Conservation (phyloP, 1,284 basidiomycete species). For the Entoloma clypeatum region DNA sequence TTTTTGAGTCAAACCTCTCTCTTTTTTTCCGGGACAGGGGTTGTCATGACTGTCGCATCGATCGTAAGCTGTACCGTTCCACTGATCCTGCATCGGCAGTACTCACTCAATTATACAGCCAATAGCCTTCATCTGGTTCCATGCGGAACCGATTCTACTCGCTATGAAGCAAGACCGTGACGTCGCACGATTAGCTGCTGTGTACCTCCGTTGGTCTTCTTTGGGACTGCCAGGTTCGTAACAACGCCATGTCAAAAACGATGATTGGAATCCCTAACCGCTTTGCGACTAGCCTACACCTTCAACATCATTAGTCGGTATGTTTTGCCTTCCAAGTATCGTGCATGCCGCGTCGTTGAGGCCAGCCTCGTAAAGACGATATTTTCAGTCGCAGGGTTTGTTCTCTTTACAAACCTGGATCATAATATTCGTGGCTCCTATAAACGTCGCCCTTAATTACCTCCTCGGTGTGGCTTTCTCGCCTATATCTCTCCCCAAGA, state of each 20-base stretch:
- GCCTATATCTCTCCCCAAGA: neutral
- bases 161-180: slow-evolving; percentile 81
- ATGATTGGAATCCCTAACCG: slow-evolving; percentile 6
- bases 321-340: slow-evolving; percentile 24
- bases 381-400: slow-evolving; percentile 86
- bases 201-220: slow-evolving; percentile 75
- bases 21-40: no score
- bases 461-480: slow-evolving; percentile 51
- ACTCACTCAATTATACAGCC: slow-evolving; percentile 41
- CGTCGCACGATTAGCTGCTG: slow-evolving; percentile 73
- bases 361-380: slow-evolving; percentile 52
- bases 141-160: slow-evolving; percentile 76
- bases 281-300: slow-evolving; percentile 60
- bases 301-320: slow-evolving; percentile 70
- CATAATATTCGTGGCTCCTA: slow-evolving; percentile 81
- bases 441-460: slow-evolving; percentile 84
- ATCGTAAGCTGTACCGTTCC: slow-evolving; percentile 3
- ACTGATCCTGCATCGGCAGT: neutral
- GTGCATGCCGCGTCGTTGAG: slow-evolving; percentile 3
- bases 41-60: slow-evolving; percentile 5
- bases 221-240: slow-evolving; percentile 72
- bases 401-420: slow-evolving; percentile 87
- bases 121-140: slow-evolving; percentile 70
- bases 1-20: neutral
- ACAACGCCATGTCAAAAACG: slow-evolving; percentile 6